A percentile compares a stretch with the other conserved stretches of the same genome.
Evolutionary conservation across 371 early-diverging fungal species (phyloP).

Genomic region (Mortierella sp.): DNA sequence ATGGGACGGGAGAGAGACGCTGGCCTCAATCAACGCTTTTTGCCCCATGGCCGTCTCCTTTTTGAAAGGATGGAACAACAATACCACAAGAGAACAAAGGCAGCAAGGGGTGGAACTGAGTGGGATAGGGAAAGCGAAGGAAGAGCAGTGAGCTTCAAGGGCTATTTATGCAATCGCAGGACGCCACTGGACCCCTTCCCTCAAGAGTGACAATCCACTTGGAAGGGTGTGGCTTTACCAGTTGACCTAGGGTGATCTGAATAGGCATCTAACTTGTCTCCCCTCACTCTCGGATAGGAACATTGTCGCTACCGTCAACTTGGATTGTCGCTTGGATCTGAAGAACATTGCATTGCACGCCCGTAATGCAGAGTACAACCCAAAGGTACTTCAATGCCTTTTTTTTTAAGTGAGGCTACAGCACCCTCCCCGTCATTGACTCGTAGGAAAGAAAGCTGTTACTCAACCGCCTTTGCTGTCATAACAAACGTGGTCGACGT

Average conservation of each 20-base stretch:
- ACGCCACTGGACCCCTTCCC: not conserved
- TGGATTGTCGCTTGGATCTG: conserved; percentile 98
- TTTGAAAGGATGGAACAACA: too few species aligned
- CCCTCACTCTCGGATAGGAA: conserved; percentile 69
- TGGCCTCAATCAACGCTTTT: not conserved
- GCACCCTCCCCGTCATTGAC: too few species aligned
- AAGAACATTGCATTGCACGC: conserved; percentile 99
- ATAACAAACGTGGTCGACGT: too few species aligned
- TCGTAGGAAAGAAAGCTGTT: too few species aligned
- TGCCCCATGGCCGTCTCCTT: too few species aligned
- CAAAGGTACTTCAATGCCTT: conserved; percentile 86
- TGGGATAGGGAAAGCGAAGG: not conserved
- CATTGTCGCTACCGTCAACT: conserved; percentile 99
- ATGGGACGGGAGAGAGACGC: conserved; percentile 5
- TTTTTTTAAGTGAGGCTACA: not conserved
- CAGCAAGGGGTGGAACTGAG: not conserved
- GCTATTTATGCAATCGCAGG: conserved; percentile 5
- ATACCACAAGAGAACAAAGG: not conserved
- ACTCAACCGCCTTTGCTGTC: conserved; percentile 29
- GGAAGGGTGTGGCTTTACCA: too few species aligned
- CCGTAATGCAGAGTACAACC: conserved; percentile 99
- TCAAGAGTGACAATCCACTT: too few species aligned
- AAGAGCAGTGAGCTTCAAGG: not conserved
- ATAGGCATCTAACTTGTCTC: too few species aligned
- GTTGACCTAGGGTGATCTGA: too few species aligned